Conservation (phyloP, 306 rosid species). For the Quercus ilex region DNA sequence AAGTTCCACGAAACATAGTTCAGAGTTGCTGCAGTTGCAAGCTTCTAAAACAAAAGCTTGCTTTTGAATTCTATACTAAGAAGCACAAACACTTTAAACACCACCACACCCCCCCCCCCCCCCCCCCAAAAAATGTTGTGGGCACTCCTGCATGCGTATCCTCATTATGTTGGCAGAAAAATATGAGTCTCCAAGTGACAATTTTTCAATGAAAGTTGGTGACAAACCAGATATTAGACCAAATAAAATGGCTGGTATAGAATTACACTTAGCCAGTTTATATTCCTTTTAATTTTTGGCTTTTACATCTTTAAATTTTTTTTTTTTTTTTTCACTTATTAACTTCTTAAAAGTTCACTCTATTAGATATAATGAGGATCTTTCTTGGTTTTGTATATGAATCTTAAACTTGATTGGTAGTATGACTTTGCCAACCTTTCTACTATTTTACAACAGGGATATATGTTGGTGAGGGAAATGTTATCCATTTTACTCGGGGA, state of each 20-base stretch:
- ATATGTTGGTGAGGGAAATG: conserved; percentile 56
- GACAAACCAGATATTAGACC: neutral
- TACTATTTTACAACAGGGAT: conserved; percentile 47
- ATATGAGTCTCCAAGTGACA: too few species aligned
- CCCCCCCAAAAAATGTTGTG: too few species aligned
- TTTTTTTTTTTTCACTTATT: neutral
- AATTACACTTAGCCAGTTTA: neutral
- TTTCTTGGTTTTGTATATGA: conserved; percentile 1
- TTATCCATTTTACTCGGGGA: conserved; percentile 72
- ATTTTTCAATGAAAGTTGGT: neutral
- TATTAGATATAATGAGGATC: neutral
- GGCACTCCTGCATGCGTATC: too few species aligned
- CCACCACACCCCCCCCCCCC: too few species aligned
- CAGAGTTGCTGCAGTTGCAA: neutral
- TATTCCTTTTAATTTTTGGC: neutral
- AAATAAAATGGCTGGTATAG: neutral
- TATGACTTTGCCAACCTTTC: conserved; percentile 7
- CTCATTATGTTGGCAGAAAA: too few species aligned
- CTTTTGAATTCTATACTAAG: neutral
- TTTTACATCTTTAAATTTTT: neutral
- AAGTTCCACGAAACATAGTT: neutral
- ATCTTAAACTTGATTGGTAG: conserved; percentile 1
- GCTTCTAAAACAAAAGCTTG: neutral
- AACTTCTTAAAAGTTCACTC: neutral
- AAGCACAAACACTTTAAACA: too few species aligned